These are phyloP conservation scores for Penicillium expansum DNA, from an alignment of 2,329 filamentous ascomycete genomes.

Conservation along the genomic window DNA sequence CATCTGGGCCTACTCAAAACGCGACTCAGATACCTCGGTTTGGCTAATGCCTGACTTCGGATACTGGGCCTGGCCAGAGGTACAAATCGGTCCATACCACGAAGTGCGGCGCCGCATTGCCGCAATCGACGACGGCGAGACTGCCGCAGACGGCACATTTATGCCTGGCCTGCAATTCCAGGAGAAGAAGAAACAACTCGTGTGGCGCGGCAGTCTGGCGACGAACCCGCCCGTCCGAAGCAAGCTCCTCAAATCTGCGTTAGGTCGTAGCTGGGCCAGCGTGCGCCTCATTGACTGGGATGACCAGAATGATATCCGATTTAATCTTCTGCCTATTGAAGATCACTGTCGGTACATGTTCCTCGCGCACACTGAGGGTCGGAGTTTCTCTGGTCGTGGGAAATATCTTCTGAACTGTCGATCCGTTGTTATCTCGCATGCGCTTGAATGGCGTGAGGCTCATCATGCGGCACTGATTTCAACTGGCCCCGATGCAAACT, in stretches of 20 bases:
- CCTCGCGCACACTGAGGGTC: constrained; percentile 54
- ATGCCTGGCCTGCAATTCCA: constrained; percentile 24
- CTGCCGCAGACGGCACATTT: constrained; percentile 18
- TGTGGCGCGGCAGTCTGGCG: constrained; percentile 49
- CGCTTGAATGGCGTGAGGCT: constrained; percentile 50
- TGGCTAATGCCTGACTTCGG: constrained; percentile 57
- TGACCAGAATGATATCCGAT: constrained; percentile 37
- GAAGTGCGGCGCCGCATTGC: constrained; percentile 42
- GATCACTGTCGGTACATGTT: constrained; percentile 57
- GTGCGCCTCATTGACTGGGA: constrained; percentile 45
- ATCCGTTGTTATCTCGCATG: constrained; percentile 51
- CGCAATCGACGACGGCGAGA: constrained; percentile 35
- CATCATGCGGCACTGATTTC: constrained; percentile 48
- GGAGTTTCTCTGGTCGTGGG: constrained; percentile 53
- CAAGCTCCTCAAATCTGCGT: constrained; percentile 39
- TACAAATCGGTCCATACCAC: constrained; percentile 45
- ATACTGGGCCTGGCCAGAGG: constrained; percentile 54
- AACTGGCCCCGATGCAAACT: constrained; percentile 50
- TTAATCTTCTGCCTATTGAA: constrained; percentile 49
- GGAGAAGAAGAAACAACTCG: constrained; percentile 46
- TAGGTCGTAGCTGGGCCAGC: constrained; percentile 48
- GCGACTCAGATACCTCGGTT: constrained; percentile 37
- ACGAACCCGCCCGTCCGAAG: constrained; percentile 40
- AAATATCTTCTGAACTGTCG: constrained; percentile 55
- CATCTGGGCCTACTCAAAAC: constrained; percentile 47